Evolutionary conservation across 441 rosid species (phyloP).

Genomic region (Sinapis alba): DNA sequence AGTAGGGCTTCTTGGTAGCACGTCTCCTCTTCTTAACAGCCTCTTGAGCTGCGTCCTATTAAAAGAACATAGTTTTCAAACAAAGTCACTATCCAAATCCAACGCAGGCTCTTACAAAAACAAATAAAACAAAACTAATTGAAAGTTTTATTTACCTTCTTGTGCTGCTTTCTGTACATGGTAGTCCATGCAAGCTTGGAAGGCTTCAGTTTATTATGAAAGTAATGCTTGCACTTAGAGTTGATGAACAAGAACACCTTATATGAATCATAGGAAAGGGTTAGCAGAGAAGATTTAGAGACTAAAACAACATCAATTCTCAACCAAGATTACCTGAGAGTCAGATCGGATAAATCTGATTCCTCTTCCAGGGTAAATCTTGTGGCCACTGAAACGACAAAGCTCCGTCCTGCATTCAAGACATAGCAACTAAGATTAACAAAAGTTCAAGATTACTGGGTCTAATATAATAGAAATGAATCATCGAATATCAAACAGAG

Average conservation of each 20-base stretch:
- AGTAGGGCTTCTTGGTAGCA: slow-evolving; percentile 46
- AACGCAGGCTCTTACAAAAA: not conserved
- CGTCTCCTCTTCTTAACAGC: slow-evolving; percentile 46
- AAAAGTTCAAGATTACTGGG: not conserved
- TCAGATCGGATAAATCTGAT: slow-evolving; percentile 36
- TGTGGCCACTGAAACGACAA: slow-evolving; percentile 37
- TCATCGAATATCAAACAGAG: not conserved
- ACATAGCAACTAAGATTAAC: not conserved
- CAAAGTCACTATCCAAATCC: not conserved
- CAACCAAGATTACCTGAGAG: slow-evolving; percentile 23
- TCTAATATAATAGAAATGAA: slow-evolving; percentile 5
- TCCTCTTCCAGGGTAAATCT: slow-evolving; percentile 37
- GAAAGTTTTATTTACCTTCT: slow-evolving; percentile 50
- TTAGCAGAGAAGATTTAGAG: not conserved
- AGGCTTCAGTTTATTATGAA: slow-evolving; percentile 79
- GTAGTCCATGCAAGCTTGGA: slow-evolving; percentile 83
- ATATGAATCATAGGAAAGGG: not conserved
- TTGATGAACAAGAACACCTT: slow-evolving; percentile 44
- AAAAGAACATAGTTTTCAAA: not conserved
- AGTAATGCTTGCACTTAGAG: slow-evolving; percentile 76
- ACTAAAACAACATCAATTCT: not conserved
- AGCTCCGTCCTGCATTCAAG: slow-evolving; percentile 30
- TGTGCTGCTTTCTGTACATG: slow-evolving; percentile 82
- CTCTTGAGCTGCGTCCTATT: slow-evolving; percentile 43
- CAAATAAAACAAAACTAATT: not conserved